Conservation (phyloP, 805 yeast genomes). For the Monosporozyma aerobia region DNA sequence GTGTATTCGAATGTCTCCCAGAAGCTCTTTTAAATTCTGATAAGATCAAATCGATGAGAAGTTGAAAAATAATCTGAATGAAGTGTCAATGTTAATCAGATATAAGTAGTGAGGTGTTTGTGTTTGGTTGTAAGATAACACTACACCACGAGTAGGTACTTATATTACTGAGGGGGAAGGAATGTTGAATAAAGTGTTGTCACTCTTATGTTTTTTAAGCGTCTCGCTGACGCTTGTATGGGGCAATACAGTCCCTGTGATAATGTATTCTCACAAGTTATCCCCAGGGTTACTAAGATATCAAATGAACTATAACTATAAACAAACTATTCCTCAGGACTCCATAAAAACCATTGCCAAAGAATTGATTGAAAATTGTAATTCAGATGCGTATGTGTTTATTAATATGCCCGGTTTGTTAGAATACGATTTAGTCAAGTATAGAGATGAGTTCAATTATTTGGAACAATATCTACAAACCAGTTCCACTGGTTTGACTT, state of each 20-base stretch:
- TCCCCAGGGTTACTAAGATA: conserved; percentile 18
- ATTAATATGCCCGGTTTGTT: conserved; percentile 46
- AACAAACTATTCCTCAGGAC: conserved; percentile 15
- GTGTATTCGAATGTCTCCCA: too few relatives aligned
- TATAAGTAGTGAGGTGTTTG: too few relatives aligned
- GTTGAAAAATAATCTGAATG: neutral
- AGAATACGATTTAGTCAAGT: conserved; percentile 37
- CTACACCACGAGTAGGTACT: too few relatives aligned
- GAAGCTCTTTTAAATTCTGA: too few relatives aligned
- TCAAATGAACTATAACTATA: conserved; percentile 12
- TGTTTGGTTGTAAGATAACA: too few relatives aligned
- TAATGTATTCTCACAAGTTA: conserved; percentile 15
- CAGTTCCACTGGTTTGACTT: conserved; percentile 52
- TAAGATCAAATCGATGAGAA: neutral
- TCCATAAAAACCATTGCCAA: conserved; percentile 25
- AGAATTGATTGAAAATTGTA: conserved; percentile 34
- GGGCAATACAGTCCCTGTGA: conserved; percentile 11
- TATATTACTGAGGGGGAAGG: neutral
- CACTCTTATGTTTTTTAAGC: neutral
- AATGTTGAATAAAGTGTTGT: neutral
- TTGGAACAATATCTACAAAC: conserved; percentile 42
- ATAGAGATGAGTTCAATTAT: conserved; percentile 36
- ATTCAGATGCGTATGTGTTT: conserved; percentile 48
- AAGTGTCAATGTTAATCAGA: too few relatives aligned
- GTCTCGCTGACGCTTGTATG: neutral